Conservation (phyloP, 1,284 basidiomycete genomes). For the Malassezia obtusa region DNA sequence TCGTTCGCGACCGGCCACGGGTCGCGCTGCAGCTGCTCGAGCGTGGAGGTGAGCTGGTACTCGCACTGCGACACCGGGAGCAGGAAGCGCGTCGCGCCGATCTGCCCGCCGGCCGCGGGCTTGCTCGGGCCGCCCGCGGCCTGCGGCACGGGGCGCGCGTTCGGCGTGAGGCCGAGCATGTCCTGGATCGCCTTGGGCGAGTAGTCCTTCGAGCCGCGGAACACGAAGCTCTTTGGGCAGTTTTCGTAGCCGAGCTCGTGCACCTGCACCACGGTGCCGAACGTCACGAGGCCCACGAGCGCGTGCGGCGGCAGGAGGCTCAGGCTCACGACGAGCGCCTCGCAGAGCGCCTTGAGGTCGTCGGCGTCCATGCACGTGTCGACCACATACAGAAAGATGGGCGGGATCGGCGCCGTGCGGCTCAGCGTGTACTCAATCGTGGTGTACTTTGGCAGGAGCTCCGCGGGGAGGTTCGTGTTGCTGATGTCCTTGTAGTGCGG, state of each 20-base stretch:
- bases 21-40: conserved; percentile 80
- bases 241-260: conserved; percentile 94
- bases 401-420: conserved; percentile 80
- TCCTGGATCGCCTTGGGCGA: conserved; percentile 92
- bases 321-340: conserved; percentile 83
- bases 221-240: conserved; percentile 96
- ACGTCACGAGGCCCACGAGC: conserved; percentile 89
- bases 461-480: conserved; percentile 87
- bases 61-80: conserved; percentile 88
- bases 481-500: conserved; percentile 99
- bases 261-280: conserved; percentile 95
- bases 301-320: conserved; percentile 85
- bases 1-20: conserved; percentile 97
- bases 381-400: conserved; percentile 91
- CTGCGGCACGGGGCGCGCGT: conserved; percentile 48
- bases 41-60: conserved; percentile 87
- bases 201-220: conserved; percentile 98
- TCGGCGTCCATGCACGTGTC: conserved; percentile 95
- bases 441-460: conserved; percentile 93
- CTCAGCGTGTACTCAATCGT: conserved; percentile 97
- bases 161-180: conserved; percentile 78
- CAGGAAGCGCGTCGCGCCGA: conserved; percentile 84
- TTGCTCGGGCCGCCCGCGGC: conserved; percentile 50
- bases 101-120: conserved; percentile 54
- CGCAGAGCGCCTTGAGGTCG: conserved; percentile 85